Evolutionary conservation across 305 asterid genomes (phyloP).

Genomic region (Solanum hybrid): DNA sequence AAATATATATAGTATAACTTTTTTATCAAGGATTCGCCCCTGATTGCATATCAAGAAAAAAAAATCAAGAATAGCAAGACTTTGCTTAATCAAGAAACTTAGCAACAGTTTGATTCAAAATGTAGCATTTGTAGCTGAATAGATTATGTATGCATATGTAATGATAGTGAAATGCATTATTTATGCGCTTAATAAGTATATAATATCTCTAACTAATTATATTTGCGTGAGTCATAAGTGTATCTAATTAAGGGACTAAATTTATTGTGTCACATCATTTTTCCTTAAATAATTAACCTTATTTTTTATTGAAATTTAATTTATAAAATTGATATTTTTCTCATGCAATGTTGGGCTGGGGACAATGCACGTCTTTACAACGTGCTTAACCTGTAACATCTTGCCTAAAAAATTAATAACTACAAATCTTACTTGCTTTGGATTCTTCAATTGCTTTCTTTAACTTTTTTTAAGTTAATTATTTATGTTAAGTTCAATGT

Average conservation of each 20-base stretch:
- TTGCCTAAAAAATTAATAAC: not conserved
- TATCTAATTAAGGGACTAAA: not conserved
- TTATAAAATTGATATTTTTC: not conserved
- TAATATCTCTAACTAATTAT: not conserved
- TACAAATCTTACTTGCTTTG: not conserved
- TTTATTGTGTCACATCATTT: not conserved
- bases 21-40: rapidly evolving
- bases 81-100: not conserved
- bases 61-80: not conserved
- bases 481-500: not conserved
- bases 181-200: not conserved
- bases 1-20: no score
- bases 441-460: not conserved
- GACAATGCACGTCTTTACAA: constrained; percentile 1
- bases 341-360: not conserved
- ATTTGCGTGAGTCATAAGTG: not conserved
- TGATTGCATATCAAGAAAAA: not conserved
- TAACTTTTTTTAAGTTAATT: not conserved
- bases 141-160: not conserved
- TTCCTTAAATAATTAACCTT: not conserved
- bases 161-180: not conserved
- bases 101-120: not conserved
- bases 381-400: not conserved
- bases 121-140: not conserved
- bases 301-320: not conserved